Base-by-base conservation (phyloP, 192 early-diverging fungal species). In the Allomyces javanicus region DNA sequence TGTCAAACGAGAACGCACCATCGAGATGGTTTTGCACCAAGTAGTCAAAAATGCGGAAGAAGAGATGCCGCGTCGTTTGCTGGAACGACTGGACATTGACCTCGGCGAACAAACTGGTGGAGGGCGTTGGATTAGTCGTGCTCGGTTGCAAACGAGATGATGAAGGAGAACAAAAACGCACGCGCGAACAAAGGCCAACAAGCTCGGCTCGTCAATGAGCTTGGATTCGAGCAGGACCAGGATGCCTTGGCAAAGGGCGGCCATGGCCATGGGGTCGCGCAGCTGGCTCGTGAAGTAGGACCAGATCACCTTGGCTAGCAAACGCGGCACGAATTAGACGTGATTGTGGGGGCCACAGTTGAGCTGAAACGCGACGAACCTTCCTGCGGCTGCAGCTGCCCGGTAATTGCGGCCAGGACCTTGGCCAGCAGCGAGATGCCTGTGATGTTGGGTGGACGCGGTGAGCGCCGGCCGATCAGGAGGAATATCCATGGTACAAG, bases 61-160 rank as follows among this genome's bases (percentile, higher is more conserved):
- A 84, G 0, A 75, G 72, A 68, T 87, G 79, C 26, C 97, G 85
- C 6, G 89, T 84, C 0, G 79, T 83, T 67, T 99, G 92, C 64
- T 86, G 91, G 73, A 86, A 96, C 55, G 80, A 89, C 66, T 97
- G 97, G n/a, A 96, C 86, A 26, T 89, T 85, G 22, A 98, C 77
- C 62, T 90, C 83, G 10, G 82, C 80, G 68, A 96, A 89, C 25
- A 98, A 76, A 26, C 86, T 85, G 66, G 65, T 78, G 58, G 7
- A 26, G 63, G 25, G 9, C 65, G 27, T 61, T 24, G 24, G 44
- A 67, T 40, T 7, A n/a, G 22, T 40, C 44, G 11, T 69, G 44
- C 19, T 55, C 23, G 43, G 22, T 55, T 58, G 58, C 43, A 25
- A 19, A 4, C 62, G 44, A 63, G 23, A 68, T 24, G 61, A 63